Evolutionary conservation across 106 monocot species (phyloP).

Genomic region (Dactylorhiza incarnata): DNA sequence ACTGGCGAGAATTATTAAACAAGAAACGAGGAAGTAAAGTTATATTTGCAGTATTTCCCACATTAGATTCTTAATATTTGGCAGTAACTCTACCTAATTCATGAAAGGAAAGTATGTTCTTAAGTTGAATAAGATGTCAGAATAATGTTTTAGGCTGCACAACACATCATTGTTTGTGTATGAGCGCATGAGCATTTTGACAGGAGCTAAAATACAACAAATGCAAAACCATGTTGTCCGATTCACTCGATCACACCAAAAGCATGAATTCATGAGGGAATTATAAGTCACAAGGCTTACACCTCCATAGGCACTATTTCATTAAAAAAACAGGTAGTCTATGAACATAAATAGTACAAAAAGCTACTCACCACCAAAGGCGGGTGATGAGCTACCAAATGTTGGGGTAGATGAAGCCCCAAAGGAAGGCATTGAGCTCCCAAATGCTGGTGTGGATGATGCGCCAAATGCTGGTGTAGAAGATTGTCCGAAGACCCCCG

Average conservation of each 20-base stretch:
- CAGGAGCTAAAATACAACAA: background rate
- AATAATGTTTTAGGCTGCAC: background rate
- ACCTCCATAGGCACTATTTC: background rate
- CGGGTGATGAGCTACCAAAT: conserved; percentile 55
- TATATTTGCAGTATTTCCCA: background rate
- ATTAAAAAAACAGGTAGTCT: background rate
- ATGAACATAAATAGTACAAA: background rate
- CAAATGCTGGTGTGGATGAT: conserved; percentile 50
- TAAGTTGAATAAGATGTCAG: background rate
- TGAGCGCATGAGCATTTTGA: background rate
- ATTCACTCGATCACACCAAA: background rate
- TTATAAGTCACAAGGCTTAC: background rate
- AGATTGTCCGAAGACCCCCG: conserved; percentile 77
- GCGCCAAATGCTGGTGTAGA: conserved; percentile 51
- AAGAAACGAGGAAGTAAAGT: background rate
- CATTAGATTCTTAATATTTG: background rate
- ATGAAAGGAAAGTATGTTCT: background rate
- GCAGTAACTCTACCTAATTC: background rate
- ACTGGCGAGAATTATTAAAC: background rate
- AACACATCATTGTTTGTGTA: background rate
- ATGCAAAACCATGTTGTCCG: background rate
- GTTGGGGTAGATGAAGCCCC: conserved; percentile 61
- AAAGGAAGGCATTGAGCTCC: conserved; percentile 52
- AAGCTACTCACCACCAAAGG: conserved; percentile 45
- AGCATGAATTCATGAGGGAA: background rate